Conservation (phyloP, 805 yeast species). For the Wickerhamiella lipophila region DNA sequence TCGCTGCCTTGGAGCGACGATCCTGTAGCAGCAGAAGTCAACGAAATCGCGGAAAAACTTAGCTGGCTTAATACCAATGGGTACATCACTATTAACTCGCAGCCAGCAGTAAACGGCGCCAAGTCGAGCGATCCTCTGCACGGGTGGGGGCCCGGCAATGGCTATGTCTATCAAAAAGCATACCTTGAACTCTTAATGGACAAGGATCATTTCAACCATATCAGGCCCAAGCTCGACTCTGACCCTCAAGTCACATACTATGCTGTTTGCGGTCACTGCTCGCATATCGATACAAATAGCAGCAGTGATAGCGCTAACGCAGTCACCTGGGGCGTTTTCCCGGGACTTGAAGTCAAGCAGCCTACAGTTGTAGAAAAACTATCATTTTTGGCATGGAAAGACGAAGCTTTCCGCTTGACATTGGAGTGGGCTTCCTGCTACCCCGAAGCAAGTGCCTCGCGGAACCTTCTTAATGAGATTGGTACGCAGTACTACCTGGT, state of each 20-base stretch:
- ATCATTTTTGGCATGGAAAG: slow-evolving; percentile 94
- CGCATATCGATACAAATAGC: slow-evolving; percentile 52
- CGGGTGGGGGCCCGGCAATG: slow-evolving; percentile 95
- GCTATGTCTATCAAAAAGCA: slow-evolving; percentile 89
- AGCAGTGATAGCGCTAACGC: slow-evolving; percentile 74
- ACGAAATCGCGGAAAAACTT: slow-evolving; percentile 45
- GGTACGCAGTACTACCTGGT: slow-evolving; percentile 57
- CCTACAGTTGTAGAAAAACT: slow-evolving; percentile 91
- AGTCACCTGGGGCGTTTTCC: slow-evolving; percentile 97
- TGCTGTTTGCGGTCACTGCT: slow-evolving; percentile 45
- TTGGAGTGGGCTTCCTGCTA: slow-evolving; percentile 53
- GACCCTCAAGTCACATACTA: slow-evolving; percentile 58
- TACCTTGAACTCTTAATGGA: slow-evolving; percentile 78
- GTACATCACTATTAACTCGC: slow-evolving; percentile 78
- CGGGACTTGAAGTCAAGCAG: slow-evolving; percentile 86
- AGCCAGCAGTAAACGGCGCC: slow-evolving; percentile 79
- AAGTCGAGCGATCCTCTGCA: slow-evolving; percentile 54
- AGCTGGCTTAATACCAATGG: slow-evolving; percentile 53
- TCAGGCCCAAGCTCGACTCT: slow-evolving; percentile 36
- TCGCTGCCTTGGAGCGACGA: slow-evolving; percentile 93
- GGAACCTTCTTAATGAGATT: slow-evolving; percentile 35
- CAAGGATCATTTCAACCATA: slow-evolving; percentile 35
- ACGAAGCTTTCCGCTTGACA: slow-evolving; percentile 76
- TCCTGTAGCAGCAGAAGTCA: slow-evolving; percentile 68
- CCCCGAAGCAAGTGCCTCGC: slow-evolving; percentile 26